Base-by-base conservation (phyloP, 768 basidiomycete genomes). In the Boletus barrowsii region DNA sequence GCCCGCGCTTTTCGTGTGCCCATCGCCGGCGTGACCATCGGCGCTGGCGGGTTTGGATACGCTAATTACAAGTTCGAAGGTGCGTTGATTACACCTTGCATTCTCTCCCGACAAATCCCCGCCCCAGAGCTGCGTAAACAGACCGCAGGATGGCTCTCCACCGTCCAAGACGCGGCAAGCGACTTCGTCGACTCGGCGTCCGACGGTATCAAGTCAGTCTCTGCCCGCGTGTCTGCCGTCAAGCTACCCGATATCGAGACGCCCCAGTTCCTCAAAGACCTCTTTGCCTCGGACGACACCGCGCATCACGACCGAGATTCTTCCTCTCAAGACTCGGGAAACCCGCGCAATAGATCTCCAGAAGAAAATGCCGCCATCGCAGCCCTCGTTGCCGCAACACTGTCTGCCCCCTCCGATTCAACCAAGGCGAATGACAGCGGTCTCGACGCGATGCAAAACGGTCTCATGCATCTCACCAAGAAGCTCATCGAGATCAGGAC, bases 31-130 rank as follows among this genome's bases (percentile, higher is more conserved):
- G 88, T 86, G 35, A 92, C 92, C 2, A 82, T 95, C 24, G 95
- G 95, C 5, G 94, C 89, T 0, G 95, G 95, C 10, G 87, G 92
- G 0, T 75, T 96, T 53, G 92, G 91, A 5, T 98, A 97, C 72
- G 95, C 93, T 20, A 94, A 96, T 69, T 96, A 96, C 77, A 94
- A 94, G 74, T 87, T 96, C 63, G 95, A 98, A 76, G 92, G 95
- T 93, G 56, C 60, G 80, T 71, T 33, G 51, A 1, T 9, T 35
- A 5, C 47, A 3, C 24, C 42, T 14, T 36, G 15, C 14, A 18
- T 17, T 33, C 20, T 49, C 47, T 11, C 5, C 18, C 15, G 14
- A 15, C 55, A 10, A 53, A 54, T 42, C 13, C 37, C 30, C n/a
- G 3, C 14, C 33, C 33, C 51, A 93, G 91, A 93, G 68, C 78